Percentiles rank a stretch among this genome's conserved stretches.
Conservation (phyloP, 1,284 basidiomycete species). For the Irpex sp. region DNA sequence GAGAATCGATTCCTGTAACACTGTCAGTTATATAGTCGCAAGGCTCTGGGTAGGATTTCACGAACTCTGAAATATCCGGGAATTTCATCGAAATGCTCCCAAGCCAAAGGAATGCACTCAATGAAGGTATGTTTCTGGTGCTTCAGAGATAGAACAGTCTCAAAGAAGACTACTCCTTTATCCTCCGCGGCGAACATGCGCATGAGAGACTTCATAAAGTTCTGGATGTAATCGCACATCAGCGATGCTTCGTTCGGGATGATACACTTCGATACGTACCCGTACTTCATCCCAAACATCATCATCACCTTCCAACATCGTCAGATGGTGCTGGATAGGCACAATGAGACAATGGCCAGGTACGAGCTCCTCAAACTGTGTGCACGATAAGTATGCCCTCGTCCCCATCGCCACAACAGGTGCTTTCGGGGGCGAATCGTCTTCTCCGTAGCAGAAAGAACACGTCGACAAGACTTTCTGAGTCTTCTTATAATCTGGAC, state of each 20-base stretch:
- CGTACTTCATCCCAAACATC: slow-evolving; percentile 97
- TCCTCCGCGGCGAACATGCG: slow-evolving; percentile 88
- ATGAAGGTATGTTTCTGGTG: slow-evolving; percentile 90
- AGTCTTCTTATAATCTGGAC: slow-evolving; percentile 87
- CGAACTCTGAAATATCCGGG: slow-evolving; percentile 91
- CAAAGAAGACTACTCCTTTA: slow-evolving; percentile 90
- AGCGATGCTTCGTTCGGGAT: slow-evolving; percentile 2
- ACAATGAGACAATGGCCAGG: slow-evolving; percentile 93
- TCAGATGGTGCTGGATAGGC: slow-evolving; percentile 91
- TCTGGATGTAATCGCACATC: slow-evolving; percentile 44
- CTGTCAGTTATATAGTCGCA: neutral
- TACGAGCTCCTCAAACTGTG: slow-evolving; percentile 81
- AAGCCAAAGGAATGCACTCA: slow-evolving; percentile 89
- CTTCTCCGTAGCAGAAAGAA: slow-evolving; percentile 85
- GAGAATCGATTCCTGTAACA: slow-evolving; percentile 80
- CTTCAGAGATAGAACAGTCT: slow-evolving; percentile 85
- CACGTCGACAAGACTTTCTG: slow-evolving; percentile 88
- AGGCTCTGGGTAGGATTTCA: neutral
- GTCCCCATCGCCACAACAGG: slow-evolving; percentile 90
- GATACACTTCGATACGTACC: slow-evolving; percentile 45
- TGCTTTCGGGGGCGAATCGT: slow-evolving; percentile 80
- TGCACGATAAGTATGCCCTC: slow-evolving; percentile 85
- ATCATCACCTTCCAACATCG: slow-evolving; percentile 91
- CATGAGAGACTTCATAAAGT: slow-evolving; percentile 99
- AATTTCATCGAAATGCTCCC: slow-evolving; percentile 78